Conservation (phyloP, 75 land plant genomes). For the Pinus taeda region DNA sequence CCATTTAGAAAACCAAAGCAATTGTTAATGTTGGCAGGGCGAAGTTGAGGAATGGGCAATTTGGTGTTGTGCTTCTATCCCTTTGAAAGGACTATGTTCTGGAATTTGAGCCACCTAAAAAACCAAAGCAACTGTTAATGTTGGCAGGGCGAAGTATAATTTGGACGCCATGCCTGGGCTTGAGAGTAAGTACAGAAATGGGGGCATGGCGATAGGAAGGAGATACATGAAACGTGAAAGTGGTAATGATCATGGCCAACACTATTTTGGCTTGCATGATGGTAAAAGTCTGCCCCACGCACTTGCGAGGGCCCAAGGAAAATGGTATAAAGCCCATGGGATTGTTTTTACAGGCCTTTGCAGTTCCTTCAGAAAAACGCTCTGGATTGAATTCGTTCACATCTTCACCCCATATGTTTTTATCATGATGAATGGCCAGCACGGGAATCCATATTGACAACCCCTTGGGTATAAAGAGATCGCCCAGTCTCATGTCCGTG, state of each 20-base stretch:
- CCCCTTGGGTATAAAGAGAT: conserved; percentile 31
- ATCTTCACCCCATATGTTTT: conserved; percentile 42
- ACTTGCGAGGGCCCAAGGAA: conserved; percentile 48
- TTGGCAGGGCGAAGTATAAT: conserved; percentile 14
- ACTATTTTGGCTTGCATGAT: conserved; percentile 56
- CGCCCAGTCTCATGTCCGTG: conserved; percentile 43
- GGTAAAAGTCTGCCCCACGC: conserved; percentile 63
- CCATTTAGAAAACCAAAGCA: too few species aligned
- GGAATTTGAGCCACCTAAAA: too few species aligned
- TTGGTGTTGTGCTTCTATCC: too few species aligned
- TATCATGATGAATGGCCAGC: conserved; percentile 25
- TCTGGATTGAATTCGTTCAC: conserved; percentile 53
- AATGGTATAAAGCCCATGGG: conserved; percentile 61
- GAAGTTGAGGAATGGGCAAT: too few species aligned
- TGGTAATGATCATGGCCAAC: conserved; percentile 49
- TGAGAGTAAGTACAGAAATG: conserved; percentile 27
- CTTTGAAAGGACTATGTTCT: too few species aligned
- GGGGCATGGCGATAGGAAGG: conserved; percentile 62
- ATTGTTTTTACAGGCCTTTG: conserved; percentile 35
- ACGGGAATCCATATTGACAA: conserved; percentile 15
- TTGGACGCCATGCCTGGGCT: conserved; percentile 54
- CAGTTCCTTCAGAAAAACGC: conserved; percentile 42
- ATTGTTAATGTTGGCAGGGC: too few species aligned
- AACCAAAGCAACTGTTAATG: too few species aligned
- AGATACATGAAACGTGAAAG: conserved; percentile 42